Conservation (phyloP, 108 stramenopile genomes). For the Skeletonema menzelii region DNA sequence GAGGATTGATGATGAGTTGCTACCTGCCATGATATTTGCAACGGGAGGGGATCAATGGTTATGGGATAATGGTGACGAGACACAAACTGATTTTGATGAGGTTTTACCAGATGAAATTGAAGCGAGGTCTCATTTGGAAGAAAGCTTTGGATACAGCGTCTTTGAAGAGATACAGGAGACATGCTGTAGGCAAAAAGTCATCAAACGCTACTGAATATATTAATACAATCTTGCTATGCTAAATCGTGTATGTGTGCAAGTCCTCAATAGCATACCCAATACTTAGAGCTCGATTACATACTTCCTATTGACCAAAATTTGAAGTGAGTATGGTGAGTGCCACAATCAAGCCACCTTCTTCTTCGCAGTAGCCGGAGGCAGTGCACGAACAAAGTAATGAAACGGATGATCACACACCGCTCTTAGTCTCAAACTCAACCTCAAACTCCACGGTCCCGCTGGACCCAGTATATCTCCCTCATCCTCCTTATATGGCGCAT, state of each 20-base stretch:
- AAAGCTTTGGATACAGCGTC: constrained; percentile 31
- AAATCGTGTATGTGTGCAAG: no score
- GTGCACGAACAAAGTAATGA: constrained; percentile 43
- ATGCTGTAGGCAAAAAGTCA: background rate
- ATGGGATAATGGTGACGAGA: constrained; percentile 28
- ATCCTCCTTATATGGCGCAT: constrained; percentile 34
- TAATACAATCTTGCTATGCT: background rate
- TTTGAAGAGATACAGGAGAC: constrained; percentile 29
- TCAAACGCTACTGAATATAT: background rate
- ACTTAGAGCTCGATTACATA: background rate
- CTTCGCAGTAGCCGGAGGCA: constrained; percentile 18
- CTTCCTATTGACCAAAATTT: background rate
- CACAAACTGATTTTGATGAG: background rate
- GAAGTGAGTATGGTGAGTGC: no score
- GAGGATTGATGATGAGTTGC: constrained; percentile 21
- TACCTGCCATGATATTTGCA: constrained; percentile 44
- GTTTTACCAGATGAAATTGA: constrained; percentile 24
- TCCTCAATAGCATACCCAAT: no score
- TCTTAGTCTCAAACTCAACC: constrained; percentile 28
- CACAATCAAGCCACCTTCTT: constrained; percentile 13
- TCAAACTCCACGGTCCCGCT: constrained; percentile 37
- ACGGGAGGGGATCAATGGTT: constrained; percentile 35
- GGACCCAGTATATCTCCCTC: constrained; percentile 46
- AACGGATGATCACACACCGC: constrained; percentile 43
- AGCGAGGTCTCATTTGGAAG: constrained; percentile 18